A percentile compares a stretch with the other conserved stretches of the same genome.
Conservation (phyloP, 495 filamentous ascomycete species). For the Penicillium simplicissimum region DNA sequence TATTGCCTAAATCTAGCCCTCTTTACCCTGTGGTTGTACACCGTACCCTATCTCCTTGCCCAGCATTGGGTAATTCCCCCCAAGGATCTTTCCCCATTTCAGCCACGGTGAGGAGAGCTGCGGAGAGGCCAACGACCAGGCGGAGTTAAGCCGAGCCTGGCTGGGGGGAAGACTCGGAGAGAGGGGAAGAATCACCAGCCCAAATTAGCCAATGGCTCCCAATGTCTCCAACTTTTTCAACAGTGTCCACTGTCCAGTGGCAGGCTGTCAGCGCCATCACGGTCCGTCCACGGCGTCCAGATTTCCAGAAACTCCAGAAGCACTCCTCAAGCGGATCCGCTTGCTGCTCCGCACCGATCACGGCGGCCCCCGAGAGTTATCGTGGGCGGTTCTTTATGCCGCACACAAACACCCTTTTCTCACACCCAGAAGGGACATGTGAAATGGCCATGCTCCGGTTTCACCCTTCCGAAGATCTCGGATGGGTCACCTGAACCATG, state of each 20-base stretch:
- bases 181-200: background rate
- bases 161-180: background rate
- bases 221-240: slow-evolving; percentile 17
- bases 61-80: background rate
- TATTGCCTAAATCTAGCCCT: background rate
- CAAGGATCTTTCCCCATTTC: slow-evolving; percentile 5
- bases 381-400: slow-evolving; percentile 1
- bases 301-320: slow-evolving; percentile 2
- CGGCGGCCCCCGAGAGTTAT: slow-evolving; percentile 19
- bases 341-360: slow-evolving; percentile 25
- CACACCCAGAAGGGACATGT: slow-evolving; percentile 13
- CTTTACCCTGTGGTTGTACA: no score
- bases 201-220: background rate
- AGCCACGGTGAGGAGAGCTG: slow-evolving; percentile 12
- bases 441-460: slow-evolving; percentile 22
- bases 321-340: slow-evolving; percentile 9
- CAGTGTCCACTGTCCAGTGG: no score
- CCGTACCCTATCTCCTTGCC: no score
- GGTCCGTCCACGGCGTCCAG: background rate
- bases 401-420: background rate
- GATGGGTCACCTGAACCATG: background rate
- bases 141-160: slow-evolving; percentile 24
- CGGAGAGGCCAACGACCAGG: slow-evolving; percentile 11
- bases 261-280: no score
- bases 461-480: slow-evolving; percentile 4